Percentiles rank a stretch among this genome's conserved stretches.
These are phyloP conservation scores for Aspergillus tanneri DNA, from an alignment of 2,329 filamentous ascomycete species.

Conservation along the genomic window DNA sequence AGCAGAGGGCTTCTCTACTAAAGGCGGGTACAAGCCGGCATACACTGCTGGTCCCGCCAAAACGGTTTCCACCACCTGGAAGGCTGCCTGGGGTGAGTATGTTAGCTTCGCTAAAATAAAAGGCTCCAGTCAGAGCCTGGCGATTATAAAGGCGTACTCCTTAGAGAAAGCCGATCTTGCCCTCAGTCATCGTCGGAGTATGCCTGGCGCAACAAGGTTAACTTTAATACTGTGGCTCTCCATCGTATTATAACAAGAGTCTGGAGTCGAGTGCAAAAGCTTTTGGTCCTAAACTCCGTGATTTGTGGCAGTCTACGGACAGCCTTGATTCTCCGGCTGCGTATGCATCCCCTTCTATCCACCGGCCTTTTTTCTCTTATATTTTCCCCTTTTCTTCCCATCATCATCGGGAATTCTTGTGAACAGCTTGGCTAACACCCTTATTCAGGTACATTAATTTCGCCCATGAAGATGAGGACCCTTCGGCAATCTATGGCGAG, in stretches of 20 bases:
- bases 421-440: neutral
- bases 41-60: neutral
- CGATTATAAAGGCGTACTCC: slow-evolving; percentile 1
- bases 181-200: neutral
- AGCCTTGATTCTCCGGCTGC: slow-evolving; percentile 3
- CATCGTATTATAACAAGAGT: slow-evolving; percentile 1
- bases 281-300: slow-evolving; percentile 3
- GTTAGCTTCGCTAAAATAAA: neutral
- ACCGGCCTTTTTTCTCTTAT: no score
- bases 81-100: slow-evolving; percentile 1
- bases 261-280: neutral
- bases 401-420: no score
- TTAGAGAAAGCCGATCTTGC: neutral
- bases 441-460: slow-evolving; percentile 5
- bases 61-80: slow-evolving; percentile 3
- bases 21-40: neutral
- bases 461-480: slow-evolving; percentile 1
- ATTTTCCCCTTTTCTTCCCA: neutral
- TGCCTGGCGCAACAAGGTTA: slow-evolving; percentile 6
- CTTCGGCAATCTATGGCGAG: slow-evolving; percentile 1
- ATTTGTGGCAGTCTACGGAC: slow-evolving; percentile 5
- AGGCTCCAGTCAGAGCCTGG: neutral
- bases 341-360: no score
- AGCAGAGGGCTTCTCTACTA: neutral
- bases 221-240: slow-evolving; percentile 6